phyloP scores from a whole-genome alignment of 306 rosid genomes.

The Sicyos edulis region DNA sequence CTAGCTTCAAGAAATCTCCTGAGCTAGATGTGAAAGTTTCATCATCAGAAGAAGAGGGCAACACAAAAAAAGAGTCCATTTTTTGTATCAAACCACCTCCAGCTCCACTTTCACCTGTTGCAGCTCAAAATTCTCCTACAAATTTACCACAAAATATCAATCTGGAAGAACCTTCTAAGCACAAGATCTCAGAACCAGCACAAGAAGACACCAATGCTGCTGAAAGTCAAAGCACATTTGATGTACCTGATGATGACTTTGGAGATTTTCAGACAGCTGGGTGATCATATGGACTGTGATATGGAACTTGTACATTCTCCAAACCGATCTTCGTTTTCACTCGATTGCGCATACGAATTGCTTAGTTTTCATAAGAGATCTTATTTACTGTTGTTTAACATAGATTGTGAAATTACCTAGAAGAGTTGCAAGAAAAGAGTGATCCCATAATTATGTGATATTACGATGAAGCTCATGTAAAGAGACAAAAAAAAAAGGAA shows the following conservation, averaged over 20 bases:
- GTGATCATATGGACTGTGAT: constrained; percentile 28
- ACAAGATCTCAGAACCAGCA: no score
- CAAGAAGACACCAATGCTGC: constrained; percentile 33
- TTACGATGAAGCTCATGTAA: no score
- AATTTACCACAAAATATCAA: no score
- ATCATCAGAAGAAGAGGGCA: constrained; percentile 46
- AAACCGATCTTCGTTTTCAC: not conserved
- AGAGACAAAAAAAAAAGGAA: not conserved
- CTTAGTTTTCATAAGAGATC: constrained; percentile 6
- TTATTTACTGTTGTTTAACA: constrained; percentile 1
- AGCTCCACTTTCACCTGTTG: constrained; percentile 49
- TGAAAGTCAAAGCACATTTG: constrained; percentile 39
- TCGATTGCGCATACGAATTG: not conserved
- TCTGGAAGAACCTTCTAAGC: no score
- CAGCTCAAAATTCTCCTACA: constrained; percentile 33
- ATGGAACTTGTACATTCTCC: constrained; percentile 23
- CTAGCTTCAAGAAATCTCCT: constrained; percentile 44
- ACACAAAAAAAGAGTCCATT: constrained; percentile 37
- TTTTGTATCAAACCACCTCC: constrained; percentile 65
- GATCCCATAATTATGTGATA: not conserved
- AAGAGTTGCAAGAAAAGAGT: constrained; percentile 12
- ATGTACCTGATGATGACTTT: constrained; percentile 71
- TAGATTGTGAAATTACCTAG: constrained; percentile 13
- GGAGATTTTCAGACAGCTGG: constrained; percentile 90
- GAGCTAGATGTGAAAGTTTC: constrained; percentile 46